Evolutionary conservation across 2,329 filamentous ascomycete species (phyloP).

Genomic region (Dryadomyces quercivorus): DNA sequence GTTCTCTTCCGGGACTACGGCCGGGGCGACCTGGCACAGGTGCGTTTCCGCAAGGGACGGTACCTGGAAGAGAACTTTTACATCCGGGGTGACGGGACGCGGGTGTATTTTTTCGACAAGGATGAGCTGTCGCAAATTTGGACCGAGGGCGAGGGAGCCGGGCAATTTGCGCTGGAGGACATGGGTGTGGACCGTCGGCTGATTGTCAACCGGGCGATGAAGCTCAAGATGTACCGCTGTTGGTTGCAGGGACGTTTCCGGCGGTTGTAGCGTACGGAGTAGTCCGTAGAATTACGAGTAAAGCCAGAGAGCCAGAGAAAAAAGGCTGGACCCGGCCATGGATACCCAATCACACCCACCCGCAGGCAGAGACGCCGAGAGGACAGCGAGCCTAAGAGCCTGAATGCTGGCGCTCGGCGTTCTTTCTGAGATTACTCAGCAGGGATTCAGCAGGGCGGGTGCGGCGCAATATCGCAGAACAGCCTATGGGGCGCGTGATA

Average conservation of each 20-base stretch:
- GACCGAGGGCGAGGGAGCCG: conserved; percentile 25
- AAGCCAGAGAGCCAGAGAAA: too few relatives aligned
- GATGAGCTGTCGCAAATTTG: conserved; percentile 74
- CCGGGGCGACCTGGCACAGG: conserved; percentile 87
- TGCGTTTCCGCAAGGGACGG: conserved; percentile 89
- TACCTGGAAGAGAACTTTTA: conserved; percentile 98
- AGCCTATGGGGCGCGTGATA: not conserved
- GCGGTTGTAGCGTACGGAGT: conserved; percentile 38
- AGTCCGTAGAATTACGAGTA: not conserved
- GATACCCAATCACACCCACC: not conserved
- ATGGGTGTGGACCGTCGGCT: conserved; percentile 79
- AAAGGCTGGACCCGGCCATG: not conserved
- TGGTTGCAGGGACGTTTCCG: conserved; percentile 82
- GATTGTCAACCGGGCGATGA: conserved; percentile 80
- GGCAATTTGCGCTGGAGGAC: conserved; percentile 58
- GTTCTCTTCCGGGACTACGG: conserved; percentile 96
- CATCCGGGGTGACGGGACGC: conserved; percentile 84
- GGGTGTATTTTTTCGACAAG: conserved; percentile 94
- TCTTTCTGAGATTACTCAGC: too few relatives aligned
- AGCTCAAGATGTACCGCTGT: conserved; percentile 96
- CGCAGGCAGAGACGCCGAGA: not conserved
- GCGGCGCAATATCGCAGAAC: too few relatives aligned
- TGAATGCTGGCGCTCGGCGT: too few relatives aligned
- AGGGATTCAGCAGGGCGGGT: too few relatives aligned
- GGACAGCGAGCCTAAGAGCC: too few relatives aligned